Evolutionary conservation across 805 yeast genomes (phyloP).

Genomic region (Cyberlindnera misumaiensis): DNA sequence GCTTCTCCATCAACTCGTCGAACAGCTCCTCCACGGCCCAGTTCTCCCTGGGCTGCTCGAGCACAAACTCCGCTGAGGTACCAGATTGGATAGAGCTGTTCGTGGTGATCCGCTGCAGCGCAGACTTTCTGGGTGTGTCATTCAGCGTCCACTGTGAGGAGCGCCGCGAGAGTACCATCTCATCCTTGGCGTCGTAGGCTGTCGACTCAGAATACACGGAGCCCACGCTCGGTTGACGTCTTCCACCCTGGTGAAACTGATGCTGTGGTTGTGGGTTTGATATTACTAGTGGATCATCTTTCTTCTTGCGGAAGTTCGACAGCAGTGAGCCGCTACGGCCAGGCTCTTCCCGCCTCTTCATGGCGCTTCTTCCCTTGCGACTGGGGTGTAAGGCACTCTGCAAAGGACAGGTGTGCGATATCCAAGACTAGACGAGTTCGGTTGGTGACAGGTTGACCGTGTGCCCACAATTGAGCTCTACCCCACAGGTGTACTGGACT

Average conservation of each 20-base stretch:
- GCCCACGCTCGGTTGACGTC: slow-evolving; percentile 20
- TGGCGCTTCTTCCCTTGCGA: too few relatives aligned
- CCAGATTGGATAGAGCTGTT: slow-evolving; percentile 12
- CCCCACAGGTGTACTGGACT: too few relatives aligned
- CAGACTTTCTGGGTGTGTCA: slow-evolving; percentile 15
- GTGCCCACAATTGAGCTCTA: too few relatives aligned
- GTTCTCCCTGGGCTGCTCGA: slow-evolving; percentile 64
- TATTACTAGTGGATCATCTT: slow-evolving; percentile 10
- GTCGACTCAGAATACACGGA: slow-evolving; percentile 21
- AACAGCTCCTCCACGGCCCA: slow-evolving; percentile 68
- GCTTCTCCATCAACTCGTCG: slow-evolving; percentile 70
- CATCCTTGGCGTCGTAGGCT: slow-evolving; percentile 14
- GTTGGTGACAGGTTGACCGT: too few relatives aligned
- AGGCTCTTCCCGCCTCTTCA: too few relatives aligned
- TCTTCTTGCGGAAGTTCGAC: slow-evolving; percentile 21
- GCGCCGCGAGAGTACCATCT: slow-evolving; percentile 22
- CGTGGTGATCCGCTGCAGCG: slow-evolving; percentile 20
- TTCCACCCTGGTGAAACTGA: slow-evolving; percentile 8
- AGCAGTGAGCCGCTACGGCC: slow-evolving; percentile 15
- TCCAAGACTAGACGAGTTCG: too few relatives aligned
- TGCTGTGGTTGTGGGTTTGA: slow-evolving; percentile 22
- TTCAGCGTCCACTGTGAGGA: slow-evolving; percentile 20
- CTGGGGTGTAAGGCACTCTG: not conserved
- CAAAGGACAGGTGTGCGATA: too few relatives aligned
- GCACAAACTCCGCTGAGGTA: slow-evolving; percentile 13